A percentile compares a stretch with the other conserved stretches of the same genome.
Conservation (phyloP, 164 flowering plant genomes). For the grape (Vitis vinifera) region ASM3070453v1 NC_081818.1:26921001-26921500, state of each 20-base stretch:
- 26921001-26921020: too few species aligned
- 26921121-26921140: slow-evolving; percentile 25
- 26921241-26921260: too few species aligned
- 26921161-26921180: slow-evolving; percentile 29
- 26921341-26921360: slow-evolving; percentile 19
- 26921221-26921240: slow-evolving; percentile 29
- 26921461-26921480: background rate
- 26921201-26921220: slow-evolving; percentile 16
- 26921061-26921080: background rate
- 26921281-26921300: background rate
- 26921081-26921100: slow-evolving; percentile 28
- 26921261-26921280: background rate
- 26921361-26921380: slow-evolving; percentile 13
- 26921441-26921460: slow-evolving; percentile 23
- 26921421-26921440: slow-evolving; percentile 36
- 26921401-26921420: slow-evolving; percentile 32
- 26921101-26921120: slow-evolving; percentile 29
- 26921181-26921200: slow-evolving; percentile 16
- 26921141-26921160: slow-evolving; percentile 26
- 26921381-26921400: slow-evolving; percentile 24
- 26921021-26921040: background rate
- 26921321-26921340: background rate
- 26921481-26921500: too few species aligned
- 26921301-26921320: background rate
- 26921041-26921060: too few species aligned